A percentile compares a stretch with the other conserved stretches of the same genome.
These are phyloP conservation scores for sorghum (Sorghum bicolor) DNA, from an alignment of 176 grass and related monocot genomes.

Conservation along the genomic window Sorghum_bicolor_NCBIv3 NC_012872.2:51321001-51321500, in stretches of 20 bases:
- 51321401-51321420: constrained; percentile 38
- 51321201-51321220: neutral
- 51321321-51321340: constrained; percentile 47
- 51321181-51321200: neutral
- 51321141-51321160: constrained; percentile 52
- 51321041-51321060: constrained; percentile 28
- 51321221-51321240: constrained; percentile 39
- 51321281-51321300: constrained; percentile 4
- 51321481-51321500: neutral
- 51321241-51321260: constrained; percentile 26
- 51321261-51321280: constrained; percentile 35
- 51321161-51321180: constrained; percentile 19
- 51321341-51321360: constrained; percentile 8
- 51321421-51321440: constrained; percentile 20
- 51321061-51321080: constrained; percentile 35
- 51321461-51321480: constrained; percentile 10
- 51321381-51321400: constrained; percentile 39
- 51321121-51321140: constrained; percentile 36
- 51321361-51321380: constrained; percentile 18
- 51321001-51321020: neutral
- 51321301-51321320: constrained; percentile 44
- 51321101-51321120: neutral
- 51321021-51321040: constrained; percentile 45
- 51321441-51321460: neutral
- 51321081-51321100: neutral